Evolutionary conservation across 352 stramenopile genomes (phyloP).

Genomic region (Peronospora destructor): DNA sequence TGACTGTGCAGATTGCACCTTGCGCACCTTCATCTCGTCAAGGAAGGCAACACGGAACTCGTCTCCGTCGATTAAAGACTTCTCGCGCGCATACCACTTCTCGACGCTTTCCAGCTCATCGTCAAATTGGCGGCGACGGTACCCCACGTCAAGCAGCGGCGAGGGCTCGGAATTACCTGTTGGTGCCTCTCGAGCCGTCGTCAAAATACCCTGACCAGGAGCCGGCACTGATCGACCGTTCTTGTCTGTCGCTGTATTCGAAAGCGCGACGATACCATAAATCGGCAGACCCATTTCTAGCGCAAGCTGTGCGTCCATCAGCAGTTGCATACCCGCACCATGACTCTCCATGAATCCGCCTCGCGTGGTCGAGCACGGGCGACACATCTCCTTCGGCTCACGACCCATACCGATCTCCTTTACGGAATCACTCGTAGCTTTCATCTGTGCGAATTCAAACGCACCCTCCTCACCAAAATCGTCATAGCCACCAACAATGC

Average conservation of each 20-base stretch:
- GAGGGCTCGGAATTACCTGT: constrained; percentile 25
- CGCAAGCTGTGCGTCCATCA: constrained; percentile 84
- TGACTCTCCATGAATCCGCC: constrained; percentile 88
- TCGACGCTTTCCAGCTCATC: constrained; percentile 65
- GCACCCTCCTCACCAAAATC: constrained; percentile 83
- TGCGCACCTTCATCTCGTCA: constrained; percentile 58
- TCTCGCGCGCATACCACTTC: constrained; percentile 59
- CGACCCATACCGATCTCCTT: constrained; percentile 77
- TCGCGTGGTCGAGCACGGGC: constrained; percentile 68
- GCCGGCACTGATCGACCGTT: constrained; percentile 77
- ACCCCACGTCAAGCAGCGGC: constrained; percentile 62
- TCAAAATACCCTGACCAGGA: constrained; percentile 82
- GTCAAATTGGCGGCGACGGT: constrained; percentile 72
- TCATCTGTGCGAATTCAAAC: constrained; percentile 88
- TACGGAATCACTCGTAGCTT: constrained; percentile 78
- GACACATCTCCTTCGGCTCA: constrained; percentile 76
- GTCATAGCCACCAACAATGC: constrained; percentile 82
- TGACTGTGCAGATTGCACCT: constrained; percentile 56
- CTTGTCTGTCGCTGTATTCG: constrained; percentile 86
- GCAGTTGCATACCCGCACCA: constrained; percentile 77
- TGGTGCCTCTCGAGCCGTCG: constrained; percentile 57
- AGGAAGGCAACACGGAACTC: constrained; percentile 42
- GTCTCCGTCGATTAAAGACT: constrained; percentile 31
- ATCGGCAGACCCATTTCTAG: constrained; percentile 85
- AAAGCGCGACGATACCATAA: constrained; percentile 76